Conservation (phyloP, 164 flowering plant genomes). For the Echeveria elegans region DNA sequence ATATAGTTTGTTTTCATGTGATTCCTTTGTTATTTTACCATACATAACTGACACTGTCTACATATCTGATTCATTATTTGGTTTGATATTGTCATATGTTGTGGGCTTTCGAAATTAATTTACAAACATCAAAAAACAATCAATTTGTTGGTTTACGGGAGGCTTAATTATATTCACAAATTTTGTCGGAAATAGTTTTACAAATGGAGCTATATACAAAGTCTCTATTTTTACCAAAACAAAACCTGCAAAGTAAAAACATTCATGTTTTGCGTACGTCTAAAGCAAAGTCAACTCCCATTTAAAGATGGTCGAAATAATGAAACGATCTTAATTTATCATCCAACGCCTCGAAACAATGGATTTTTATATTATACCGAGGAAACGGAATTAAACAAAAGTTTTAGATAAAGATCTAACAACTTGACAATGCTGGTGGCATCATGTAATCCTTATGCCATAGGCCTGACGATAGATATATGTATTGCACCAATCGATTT, state of each 20-base stretch:
- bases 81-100: background rate
- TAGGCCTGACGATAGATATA: background rate
- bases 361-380: background rate
- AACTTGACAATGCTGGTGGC: background rate
- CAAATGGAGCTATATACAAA: background rate
- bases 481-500: background rate
- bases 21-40: too few relatives aligned
- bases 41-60: background rate
- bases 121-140: background rate
- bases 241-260: background rate
- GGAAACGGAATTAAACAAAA: background rate
- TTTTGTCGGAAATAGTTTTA: background rate
- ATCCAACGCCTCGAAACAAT: background rate
- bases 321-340: background rate
- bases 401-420: background rate
- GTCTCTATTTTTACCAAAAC: background rate
- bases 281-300: background rate
- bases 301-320: too few relatives aligned
- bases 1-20: too few relatives aligned
- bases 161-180: background rate
- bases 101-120: background rate
- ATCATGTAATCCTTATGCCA: conserved; percentile 3
- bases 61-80: background rate
- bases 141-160: background rate
- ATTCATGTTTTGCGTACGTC: background rate